Evolutionary conservation across 306 rosid species (phyloP).

Genomic region (Lagenaria siceraria): DNA sequence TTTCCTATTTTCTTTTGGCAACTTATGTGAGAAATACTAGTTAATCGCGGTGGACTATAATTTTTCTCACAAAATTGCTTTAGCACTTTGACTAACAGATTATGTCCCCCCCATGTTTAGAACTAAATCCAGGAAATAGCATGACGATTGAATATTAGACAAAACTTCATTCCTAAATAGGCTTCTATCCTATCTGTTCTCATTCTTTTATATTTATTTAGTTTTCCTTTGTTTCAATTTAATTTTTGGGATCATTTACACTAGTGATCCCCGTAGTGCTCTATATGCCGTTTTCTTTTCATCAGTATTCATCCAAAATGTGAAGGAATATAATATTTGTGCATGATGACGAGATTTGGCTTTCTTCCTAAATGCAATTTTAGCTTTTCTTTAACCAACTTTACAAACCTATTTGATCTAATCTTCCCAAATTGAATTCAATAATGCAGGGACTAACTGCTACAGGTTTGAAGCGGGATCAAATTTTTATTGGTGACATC

Average conservation of each 20-base stretch:
- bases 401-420: neutral
- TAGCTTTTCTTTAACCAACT: neutral
- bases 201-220: neutral
- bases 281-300: neutral
- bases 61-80: neutral
- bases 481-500: constrained; percentile 69
- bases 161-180: neutral
- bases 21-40: neutral
- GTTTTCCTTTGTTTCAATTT: neutral
- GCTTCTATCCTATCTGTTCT: neutral
- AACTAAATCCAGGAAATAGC: neutral
- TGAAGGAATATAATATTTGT: neutral
- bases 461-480: constrained; percentile 81
- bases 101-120: neutral
- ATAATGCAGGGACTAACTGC: constrained; percentile 68
- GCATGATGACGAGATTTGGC: neutral
- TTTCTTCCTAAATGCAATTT: neutral
- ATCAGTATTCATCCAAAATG: neutral
- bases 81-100: neutral
- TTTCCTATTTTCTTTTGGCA: neutral
- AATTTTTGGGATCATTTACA: neutral
- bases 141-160: neutral
- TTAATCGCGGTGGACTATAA: neutral
- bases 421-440: neutral
- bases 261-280: neutral